A percentile compares a stretch with the other conserved stretches of the same genome.
These are phyloP conservation scores for Coniosporium tulheliwenetii DNA, from an alignment of 2,329 filamentous ascomycete genomes.

Conservation along the genomic window DNA sequence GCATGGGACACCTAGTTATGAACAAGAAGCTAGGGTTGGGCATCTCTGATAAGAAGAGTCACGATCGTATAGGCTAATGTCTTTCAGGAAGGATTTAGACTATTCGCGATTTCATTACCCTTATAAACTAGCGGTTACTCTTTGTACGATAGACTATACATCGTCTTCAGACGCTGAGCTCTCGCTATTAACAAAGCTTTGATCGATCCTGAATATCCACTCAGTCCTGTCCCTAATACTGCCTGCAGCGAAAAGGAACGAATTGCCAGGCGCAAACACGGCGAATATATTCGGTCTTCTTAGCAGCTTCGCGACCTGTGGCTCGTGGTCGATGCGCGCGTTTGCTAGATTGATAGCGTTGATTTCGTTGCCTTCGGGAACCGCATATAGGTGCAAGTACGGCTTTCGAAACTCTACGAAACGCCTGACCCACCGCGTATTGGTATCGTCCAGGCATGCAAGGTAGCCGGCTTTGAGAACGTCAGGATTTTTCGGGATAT, in stretches of 20 bases:
- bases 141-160: too few species aligned
- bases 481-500: conserved; percentile 56
- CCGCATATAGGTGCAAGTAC: conserved; percentile 80
- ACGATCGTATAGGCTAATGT: too few species aligned
- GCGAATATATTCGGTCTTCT: conserved; percentile 56
- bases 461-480: conserved; percentile 78
- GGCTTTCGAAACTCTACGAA: conserved; percentile 86
- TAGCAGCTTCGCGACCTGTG: conserved; percentile 68
- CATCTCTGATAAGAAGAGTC: too few species aligned
- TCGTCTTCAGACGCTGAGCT: not conserved
- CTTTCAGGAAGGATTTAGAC: too few species aligned
- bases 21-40: too few species aligned
- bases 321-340: conserved; percentile 80
- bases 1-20: too few species aligned
- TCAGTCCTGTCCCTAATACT: conserved; percentile 88
- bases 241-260: conserved; percentile 81
- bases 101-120: too few species aligned
- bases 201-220: conserved; percentile 92
- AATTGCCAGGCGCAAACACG: conserved; percentile 86
- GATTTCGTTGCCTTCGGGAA: conserved; percentile 76
- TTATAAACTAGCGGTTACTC: too few species aligned
- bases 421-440: conserved; percentile 73
- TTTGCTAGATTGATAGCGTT: conserved; percentile 80
- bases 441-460: conserved; percentile 67
- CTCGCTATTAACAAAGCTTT: conserved; percentile 44